These are phyloP conservation scores for Aphanomyces cochlioides DNA, from an alignment of 352 stramenopile species.

Conservation along the genomic window DNA sequence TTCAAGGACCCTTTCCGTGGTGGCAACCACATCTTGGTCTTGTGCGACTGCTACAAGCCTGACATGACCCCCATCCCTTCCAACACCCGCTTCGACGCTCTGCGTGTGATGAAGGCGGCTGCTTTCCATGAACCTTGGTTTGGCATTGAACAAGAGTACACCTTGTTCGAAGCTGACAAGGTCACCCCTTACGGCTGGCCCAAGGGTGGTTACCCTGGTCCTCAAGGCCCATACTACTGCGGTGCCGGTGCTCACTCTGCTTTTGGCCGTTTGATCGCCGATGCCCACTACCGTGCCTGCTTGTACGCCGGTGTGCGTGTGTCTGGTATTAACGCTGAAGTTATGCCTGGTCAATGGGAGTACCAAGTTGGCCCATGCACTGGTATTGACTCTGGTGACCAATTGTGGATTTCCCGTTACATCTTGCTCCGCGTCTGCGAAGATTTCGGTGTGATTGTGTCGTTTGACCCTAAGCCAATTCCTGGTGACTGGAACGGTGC, in stretches of 20 bases:
- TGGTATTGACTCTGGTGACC: constrained; percentile 94
- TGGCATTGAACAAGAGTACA: constrained; percentile 98
- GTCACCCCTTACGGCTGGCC: constrained; percentile 91
- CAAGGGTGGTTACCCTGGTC: constrained; percentile 82
- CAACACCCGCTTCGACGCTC: constrained; percentile 85
- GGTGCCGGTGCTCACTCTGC: constrained; percentile 93
- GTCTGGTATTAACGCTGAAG: constrained; percentile 96
- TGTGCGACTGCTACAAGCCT: constrained; percentile 97
- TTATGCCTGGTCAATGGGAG: constrained; percentile 97
- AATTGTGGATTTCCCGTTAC: constrained; percentile 97
- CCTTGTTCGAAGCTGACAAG: constrained; percentile 85
- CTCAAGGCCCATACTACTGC: constrained; percentile 92
- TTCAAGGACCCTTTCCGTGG: constrained; percentile 96
- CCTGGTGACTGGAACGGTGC: constrained; percentile 97
- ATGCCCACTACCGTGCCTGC: constrained; percentile 94
- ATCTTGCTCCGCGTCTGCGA: constrained; percentile 96
- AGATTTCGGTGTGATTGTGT: constrained; percentile 96
- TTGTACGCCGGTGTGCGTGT: constrained; percentile 94
- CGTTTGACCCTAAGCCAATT: constrained; percentile 97
- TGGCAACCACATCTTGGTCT: constrained; percentile 94
- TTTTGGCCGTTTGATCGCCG: constrained; percentile 93
- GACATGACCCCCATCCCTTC: constrained; percentile 88
- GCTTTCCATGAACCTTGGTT: constrained; percentile 85
- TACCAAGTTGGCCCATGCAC: constrained; percentile 97
- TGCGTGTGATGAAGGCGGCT: constrained; percentile 65